Conservation (phyloP, 2,329 filamentous ascomycete genomes). For the Claviceps citrina region DNA sequence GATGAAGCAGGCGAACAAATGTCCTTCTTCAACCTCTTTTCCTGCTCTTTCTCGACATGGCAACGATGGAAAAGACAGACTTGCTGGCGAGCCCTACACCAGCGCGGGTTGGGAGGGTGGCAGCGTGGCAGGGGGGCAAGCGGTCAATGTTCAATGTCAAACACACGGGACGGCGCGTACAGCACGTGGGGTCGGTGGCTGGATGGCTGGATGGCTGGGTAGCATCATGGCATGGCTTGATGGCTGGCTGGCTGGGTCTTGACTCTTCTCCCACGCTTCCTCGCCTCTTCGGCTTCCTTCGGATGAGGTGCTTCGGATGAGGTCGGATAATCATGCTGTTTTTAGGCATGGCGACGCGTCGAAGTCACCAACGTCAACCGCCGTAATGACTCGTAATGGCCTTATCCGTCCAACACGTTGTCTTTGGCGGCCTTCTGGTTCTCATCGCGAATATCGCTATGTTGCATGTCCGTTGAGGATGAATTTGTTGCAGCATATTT, state of each 20-base stretch:
- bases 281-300: not conserved
- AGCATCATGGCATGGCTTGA: not conserved
- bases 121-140: too few species aligned
- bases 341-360: not conserved
- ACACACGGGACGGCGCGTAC: conserved; percentile 4
- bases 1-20: not conserved
- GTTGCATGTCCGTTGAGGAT: too few species aligned
- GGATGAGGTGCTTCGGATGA: too few species aligned
- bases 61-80: too few species aligned
- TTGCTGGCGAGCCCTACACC: too few species aligned
- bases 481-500: not conserved
- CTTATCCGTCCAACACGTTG: too few species aligned
- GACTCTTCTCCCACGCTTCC: not conserved
- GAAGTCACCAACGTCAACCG: not conserved
- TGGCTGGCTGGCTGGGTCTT: not conserved
- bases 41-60: not conserved
- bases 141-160: too few species aligned
- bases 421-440: too few species aligned
- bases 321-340: not conserved
- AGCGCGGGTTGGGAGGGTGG: too few species aligned
- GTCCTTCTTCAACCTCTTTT: not conserved
- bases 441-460: too few species aligned
- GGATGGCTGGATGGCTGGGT: not conserved
- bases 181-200: not conserved
- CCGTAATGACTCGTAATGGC: too few species aligned